phyloP scores from a whole-genome alignment of 192 early-diverging fungal genomes.

The Gryganskiella cystojenkinii region DNA sequence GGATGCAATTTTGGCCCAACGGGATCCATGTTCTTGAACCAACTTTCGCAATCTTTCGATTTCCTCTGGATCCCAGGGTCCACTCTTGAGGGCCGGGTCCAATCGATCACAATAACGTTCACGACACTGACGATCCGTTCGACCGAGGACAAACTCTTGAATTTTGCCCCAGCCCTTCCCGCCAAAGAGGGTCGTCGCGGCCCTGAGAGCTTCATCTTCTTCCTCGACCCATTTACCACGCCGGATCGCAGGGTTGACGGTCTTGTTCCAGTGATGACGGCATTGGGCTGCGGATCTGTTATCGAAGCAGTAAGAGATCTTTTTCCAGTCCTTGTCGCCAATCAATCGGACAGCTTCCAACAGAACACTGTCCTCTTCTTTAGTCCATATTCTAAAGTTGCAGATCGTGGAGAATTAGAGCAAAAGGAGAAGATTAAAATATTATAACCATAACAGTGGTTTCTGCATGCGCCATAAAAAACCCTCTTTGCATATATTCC shows the following conservation, averaged over 20 bases:
- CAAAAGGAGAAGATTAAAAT: too few relatives aligned
- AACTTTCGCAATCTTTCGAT: constrained; percentile 49
- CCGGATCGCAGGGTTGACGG: constrained; percentile 72
- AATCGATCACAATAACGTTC: constrained; percentile 82
- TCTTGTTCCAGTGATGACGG: constrained; percentile 78
- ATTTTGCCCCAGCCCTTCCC: constrained; percentile 77
- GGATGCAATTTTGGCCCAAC: constrained; percentile 51
- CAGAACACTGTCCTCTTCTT: constrained; percentile 74
- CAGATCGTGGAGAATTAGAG: too few relatives aligned
- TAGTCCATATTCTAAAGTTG: constrained; percentile 74
- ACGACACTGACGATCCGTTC: constrained; percentile 83
- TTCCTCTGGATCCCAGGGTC: constrained; percentile 64
- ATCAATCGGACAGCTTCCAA: constrained; percentile 70
- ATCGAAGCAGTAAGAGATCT: constrained; percentile 70
- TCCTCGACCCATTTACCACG: constrained; percentile 73
- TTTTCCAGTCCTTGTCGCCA: constrained; percentile 80
- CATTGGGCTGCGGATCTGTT: constrained; percentile 79
- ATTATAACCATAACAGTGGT: too few relatives aligned
- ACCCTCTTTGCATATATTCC: not conserved
- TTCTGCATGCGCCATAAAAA: too few relatives aligned
- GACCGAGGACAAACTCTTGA: constrained; percentile 72
- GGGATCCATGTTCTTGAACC: constrained; percentile 61
- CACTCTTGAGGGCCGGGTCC: constrained; percentile 64
- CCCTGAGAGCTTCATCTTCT: constrained; percentile 73
- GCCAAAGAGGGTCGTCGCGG: constrained; percentile 74